Evolutionary conservation across 1,139 yeast genomes (phyloP).

Genomic region (Arxiozyma slooffiae): DNA sequence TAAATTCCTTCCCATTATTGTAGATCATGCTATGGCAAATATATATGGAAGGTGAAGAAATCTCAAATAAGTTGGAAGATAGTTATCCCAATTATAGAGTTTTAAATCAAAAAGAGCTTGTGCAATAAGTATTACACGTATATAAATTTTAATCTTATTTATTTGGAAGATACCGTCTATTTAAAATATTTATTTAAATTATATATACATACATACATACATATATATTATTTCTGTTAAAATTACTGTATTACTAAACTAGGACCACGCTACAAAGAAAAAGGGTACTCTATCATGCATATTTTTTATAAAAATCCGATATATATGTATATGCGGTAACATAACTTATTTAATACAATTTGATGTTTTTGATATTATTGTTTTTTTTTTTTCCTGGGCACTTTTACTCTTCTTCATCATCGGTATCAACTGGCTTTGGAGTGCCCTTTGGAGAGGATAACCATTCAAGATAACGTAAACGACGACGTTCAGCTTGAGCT

Average conservation of each 20-base stretch:
- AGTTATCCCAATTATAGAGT: constrained; percentile 22
- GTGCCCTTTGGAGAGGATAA: constrained; percentile 94
- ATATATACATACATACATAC: no score
- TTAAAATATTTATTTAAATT: no score
- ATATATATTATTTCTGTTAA: no score
- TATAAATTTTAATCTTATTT: no score
- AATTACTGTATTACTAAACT: no score
- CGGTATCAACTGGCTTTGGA: constrained; percentile 87
- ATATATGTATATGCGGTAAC: no score
- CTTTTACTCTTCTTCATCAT: constrained; percentile 59
- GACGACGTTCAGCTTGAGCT: constrained; percentile 83
- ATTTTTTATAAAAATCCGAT: no score
- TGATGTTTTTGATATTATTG: no score
- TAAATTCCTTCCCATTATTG: constrained; percentile 37
- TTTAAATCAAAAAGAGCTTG: not conserved
- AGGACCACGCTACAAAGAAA: not conserved
- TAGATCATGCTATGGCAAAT: constrained; percentile 37
- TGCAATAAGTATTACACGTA: not conserved
- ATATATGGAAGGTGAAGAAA: constrained; percentile 48
- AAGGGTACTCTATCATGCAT: not conserved
- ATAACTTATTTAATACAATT: not conserved
- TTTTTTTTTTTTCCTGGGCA: no score
- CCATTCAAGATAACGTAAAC: constrained; percentile 92
- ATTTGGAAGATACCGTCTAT: no score
- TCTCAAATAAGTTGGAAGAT: constrained; percentile 48